Evolutionary conservation across 306 rosid species (phyloP), one percentile per base, ranked within the genome.

Genomic region (Ormosia emarginata): DNA sequence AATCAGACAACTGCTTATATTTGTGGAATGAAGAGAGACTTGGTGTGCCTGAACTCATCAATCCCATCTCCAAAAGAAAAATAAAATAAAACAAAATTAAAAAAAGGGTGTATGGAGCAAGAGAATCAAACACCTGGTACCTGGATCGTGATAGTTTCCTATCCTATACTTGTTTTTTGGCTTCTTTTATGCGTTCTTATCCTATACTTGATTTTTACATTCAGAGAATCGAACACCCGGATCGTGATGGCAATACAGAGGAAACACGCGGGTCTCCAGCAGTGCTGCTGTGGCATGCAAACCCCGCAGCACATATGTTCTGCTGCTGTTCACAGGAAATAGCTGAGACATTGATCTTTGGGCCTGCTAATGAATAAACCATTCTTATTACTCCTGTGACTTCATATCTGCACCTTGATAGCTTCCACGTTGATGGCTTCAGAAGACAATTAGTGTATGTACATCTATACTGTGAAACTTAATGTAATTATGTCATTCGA

Each of bases 181-280:
- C 24, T 24, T 24, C 24, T 24, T 24, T 24, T 24, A 46, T 67
- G 39, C n/a, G 57, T 46, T 33, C 72, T 66, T 36, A 77, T 58
- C 8, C 15, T 76, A 14, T 61, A 36, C 6, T 63, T 75, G 33
- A 8, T 41, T 29, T 81, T 58, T 70, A 68, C 52, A 11, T 40
- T 58, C 90, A 90, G 97, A 90, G 79, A 87, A 74, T 85, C 87
- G 85, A 75, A 17, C 87, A 29, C 67, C 87, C 2, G 75, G 75
- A 56, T 74, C 79, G 5, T 82, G 85, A 89, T 75, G 83, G 49
- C 71, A 52, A 65, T 50, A 39, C 6, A 49, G 39, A 12, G 57
- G 73, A 77, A 62, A 39, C 24, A 29, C 73, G 69, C 9, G 15
- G 59, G 57, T 56, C 66, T 44, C 39, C 18, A 64, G 62, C 67